Evolutionary conservation across 2,329 filamentous ascomycete species (phyloP).

Genomic region (Chaetomium olivaceum): DNA sequence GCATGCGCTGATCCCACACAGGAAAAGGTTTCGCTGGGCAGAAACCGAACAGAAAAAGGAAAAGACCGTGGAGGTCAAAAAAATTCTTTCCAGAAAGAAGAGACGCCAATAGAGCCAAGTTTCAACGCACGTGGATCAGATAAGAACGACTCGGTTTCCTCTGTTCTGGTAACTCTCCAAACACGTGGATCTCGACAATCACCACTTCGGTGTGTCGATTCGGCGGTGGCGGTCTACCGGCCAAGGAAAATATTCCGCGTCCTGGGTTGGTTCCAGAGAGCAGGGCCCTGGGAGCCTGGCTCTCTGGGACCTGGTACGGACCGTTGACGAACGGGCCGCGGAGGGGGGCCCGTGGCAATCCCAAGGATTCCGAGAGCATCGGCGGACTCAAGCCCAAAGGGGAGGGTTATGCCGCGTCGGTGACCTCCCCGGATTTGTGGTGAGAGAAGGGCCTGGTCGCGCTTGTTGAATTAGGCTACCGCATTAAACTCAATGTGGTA

Average conservation of each 20-base stretch:
- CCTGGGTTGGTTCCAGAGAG: constrained; percentile 1
- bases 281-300: constrained; percentile 1
- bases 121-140: constrained; percentile 17
- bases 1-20: constrained; percentile 12
- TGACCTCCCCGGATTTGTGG: constrained; percentile 31
- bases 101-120: constrained; percentile 4
- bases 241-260: constrained; percentile 14
- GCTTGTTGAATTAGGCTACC: constrained; percentile 18
- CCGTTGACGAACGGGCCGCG: constrained; percentile 33
- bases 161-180: not conserved
- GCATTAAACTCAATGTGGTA: constrained; percentile 20
- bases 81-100: not conserved
- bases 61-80: not conserved
- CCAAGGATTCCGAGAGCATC: constrained; percentile 26
- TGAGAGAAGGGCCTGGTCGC: constrained; percentile 16
- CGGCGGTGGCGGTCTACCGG: constrained; percentile 20
- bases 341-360: constrained; percentile 26
- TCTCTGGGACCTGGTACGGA: constrained; percentile 18
- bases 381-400: constrained; percentile 24
- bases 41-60: not conserved
- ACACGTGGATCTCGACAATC: constrained; percentile 18
- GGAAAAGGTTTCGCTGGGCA: not conserved
- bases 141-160: not conserved
- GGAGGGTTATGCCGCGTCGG: constrained; percentile 25
- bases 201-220: constrained; percentile 19